Evolutionary conservation across 768 basidiomycete genomes (phyloP), one percentile per base, ranked within the genome.

Genomic region (Russula dissimulans): DNA sequence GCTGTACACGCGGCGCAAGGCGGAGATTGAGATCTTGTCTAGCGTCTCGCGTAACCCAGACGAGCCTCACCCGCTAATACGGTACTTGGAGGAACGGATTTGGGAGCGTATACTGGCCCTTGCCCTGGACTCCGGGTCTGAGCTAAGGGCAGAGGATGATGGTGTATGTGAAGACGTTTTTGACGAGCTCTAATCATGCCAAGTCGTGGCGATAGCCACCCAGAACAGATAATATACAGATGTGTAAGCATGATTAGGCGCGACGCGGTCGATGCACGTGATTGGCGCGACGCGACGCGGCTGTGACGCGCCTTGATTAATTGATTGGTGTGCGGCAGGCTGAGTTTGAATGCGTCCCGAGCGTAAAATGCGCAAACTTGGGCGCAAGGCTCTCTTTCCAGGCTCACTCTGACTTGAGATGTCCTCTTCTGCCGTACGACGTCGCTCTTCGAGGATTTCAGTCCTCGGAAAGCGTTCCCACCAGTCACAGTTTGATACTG

Each of bases 21-120:
- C 95, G 3, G 95, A 98, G 72, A 95, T 95, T 49, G 91, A 98
- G 69, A 77, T 89, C 44, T 68, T 91, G 39, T 72, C 67, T 18
- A 67, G 22, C 43, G 53, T 53, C 41, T 43, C 44, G 38, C 56
- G 59, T 5, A 49, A 14, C 42, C 49, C 41, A 14, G 46, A 29
- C 14, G 56, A 47, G 12, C 38, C 32, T 18, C 55, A 67, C 60
- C 54, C 66, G 22, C 59, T 72, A n/a, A 52, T 68, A 44, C 63
- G 52, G 41, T 72, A 72, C 62, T 57, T 72, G 11, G 48, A 57
- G 12, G 57, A 53, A n/a, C 68, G 67, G 57, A 70, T 72, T 49
- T 14, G 59, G 17, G 50, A 51, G 34, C 12, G 10, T 18, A 57
- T 57, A 32, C 29, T 39, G 32, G 53, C 26, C 18, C 36, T 47